These are phyloP conservation scores for Suillus subluteus DNA, from an alignment of 768 basidiomycete genomes.

Conservation along the genomic window DNA sequence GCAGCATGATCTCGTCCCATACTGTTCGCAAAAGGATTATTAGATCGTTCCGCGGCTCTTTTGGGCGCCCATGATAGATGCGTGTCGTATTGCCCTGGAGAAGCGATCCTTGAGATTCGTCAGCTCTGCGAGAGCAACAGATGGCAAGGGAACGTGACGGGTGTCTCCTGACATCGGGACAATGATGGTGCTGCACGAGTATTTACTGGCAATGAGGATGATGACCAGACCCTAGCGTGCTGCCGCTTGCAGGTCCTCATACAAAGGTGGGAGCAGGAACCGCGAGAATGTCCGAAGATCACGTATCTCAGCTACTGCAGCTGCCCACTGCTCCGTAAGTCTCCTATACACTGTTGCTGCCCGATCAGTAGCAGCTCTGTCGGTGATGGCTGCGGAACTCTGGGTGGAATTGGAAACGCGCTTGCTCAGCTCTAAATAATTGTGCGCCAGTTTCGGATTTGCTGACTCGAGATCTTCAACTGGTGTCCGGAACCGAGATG, in stretches of 20 bases:
- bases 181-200: neutral
- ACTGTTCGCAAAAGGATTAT: neutral
- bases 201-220: neutral
- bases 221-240: neutral
- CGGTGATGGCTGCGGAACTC: neutral
- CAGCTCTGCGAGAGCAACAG: neutral
- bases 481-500: constrained; percentile 27
- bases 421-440: neutral
- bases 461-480: neutral
- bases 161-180: neutral
- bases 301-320: neutral
- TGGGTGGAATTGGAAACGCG: neutral
- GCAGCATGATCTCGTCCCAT: neutral
- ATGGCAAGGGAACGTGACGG: neutral
- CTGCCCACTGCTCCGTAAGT: neutral
- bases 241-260: neutral
- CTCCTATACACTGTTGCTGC: neutral
- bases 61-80: neutral
- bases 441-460: neutral
- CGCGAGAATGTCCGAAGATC: neutral
- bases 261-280: neutral
- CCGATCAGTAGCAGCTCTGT: neutral
- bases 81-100: neutral
- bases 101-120: neutral
- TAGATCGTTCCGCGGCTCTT: neutral